These are phyloP conservation scores for Priceomyces medius DNA, from an alignment of 805 yeast species.

Conservation along the genomic window DNA sequence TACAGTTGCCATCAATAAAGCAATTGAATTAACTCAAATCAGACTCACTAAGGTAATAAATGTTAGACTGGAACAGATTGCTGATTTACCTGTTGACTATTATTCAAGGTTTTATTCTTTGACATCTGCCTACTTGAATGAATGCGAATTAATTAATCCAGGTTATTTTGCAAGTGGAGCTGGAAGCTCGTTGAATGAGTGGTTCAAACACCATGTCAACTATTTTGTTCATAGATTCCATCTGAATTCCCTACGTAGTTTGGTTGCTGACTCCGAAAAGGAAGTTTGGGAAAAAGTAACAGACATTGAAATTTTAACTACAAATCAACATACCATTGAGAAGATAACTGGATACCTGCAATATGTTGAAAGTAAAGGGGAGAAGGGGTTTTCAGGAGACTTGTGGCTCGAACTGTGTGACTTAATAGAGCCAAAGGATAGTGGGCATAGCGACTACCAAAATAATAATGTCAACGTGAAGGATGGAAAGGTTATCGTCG, in stretches of 20 bases:
- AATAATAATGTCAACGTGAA: conserved; percentile 7
- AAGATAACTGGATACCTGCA: conserved; percentile 24
- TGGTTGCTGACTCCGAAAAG: conserved; percentile 53
- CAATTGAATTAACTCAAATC: conserved; percentile 69
- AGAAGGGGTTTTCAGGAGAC: conserved; percentile 23
- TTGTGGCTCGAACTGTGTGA: conserved; percentile 28
- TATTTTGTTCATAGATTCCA: conserved; percentile 59
- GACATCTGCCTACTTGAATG: conserved; percentile 68
- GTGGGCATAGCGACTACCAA: background rate
- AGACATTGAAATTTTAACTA: conserved; percentile 39
- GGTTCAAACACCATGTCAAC: conserved; percentile 63
- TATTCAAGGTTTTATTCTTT: conserved; percentile 68
- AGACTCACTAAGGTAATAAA: conserved; percentile 75
- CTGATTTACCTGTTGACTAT: conserved; percentile 53
- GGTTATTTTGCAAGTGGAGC: conserved; percentile 61
- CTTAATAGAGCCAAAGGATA: conserved; percentile 15
- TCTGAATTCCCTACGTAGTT: conserved; percentile 43
- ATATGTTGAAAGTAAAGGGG: conserved; percentile 19
- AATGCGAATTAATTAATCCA: conserved; percentile 76
- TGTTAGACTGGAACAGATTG: conserved; percentile 72
- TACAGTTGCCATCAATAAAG: conserved; percentile 59
- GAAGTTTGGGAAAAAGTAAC: conserved; percentile 81
- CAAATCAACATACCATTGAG: conserved; percentile 24
- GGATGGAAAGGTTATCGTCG: conserved; percentile 12
- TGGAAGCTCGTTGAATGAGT: conserved; percentile 55